Base-by-base conservation (phyloP, 2,329 filamentous ascomycete genomes). In the Dichotomopilus funicola region DNA sequence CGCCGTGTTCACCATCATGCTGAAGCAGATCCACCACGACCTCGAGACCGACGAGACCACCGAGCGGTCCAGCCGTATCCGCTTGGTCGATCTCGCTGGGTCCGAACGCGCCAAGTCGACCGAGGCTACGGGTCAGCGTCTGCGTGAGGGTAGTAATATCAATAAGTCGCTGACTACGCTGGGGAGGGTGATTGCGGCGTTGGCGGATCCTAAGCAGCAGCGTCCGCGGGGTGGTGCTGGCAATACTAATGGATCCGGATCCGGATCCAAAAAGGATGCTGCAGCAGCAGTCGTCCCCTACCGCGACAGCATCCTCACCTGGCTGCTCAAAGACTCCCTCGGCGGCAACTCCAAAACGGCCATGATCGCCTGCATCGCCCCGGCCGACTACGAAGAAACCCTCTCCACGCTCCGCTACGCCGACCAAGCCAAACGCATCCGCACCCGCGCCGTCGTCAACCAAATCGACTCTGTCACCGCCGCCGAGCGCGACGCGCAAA, bases 11-110 rank as follows among this genome's bases (percentile, higher is more conserved):
- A 99, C 94, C 34, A 94, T 99, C 64, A 94, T 95, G 75, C 79
- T 99, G 56, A 96, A 96, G 74, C 94, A 97, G 72, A 99, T 99
- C 62, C 91, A 96, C 68, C 92, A 97, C 72, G 92, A 96, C 65
- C 87, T 96, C 74, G 87, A 91, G 52, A 95, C 91, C n/a, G 94
- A 99, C 70, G 91, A 96, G 74, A 97, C 92, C 1, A 97, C 95
- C 11, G 94, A 99, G 71, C 85, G 94, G 61, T 89, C 89, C 64
- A 94, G 91, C 41, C 87, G 94, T 53, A 99, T 99, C 73, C 86
- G 94, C 12, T 80, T 99, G 3, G 94, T 99, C 37, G 94, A 99
- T 72, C 78, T 99, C 50, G 94, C 94, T 11, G 94, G 94, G 44
- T 96, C 90, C 48, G 94, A 99, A 73, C 84, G 94, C 53, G 94